Evolutionary conservation across 2,329 filamentous ascomycete genomes (phyloP).

Genomic region (Helminthosporium solani): DNA sequence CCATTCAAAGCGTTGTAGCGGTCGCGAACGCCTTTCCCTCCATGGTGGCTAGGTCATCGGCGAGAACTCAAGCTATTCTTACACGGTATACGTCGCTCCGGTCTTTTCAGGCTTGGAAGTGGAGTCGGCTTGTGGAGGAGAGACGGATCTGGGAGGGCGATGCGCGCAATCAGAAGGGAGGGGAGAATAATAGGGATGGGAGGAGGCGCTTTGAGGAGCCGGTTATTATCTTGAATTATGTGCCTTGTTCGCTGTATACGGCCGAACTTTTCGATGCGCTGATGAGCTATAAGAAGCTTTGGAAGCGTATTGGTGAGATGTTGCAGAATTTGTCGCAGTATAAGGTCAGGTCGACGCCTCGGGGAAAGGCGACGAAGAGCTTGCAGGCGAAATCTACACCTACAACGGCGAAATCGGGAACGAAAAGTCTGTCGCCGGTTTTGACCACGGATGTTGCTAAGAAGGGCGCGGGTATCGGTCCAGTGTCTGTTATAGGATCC

Average conservation of each 20-base stretch:
- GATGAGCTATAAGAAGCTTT: conserved; percentile 37
- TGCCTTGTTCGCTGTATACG: conserved; percentile 35
- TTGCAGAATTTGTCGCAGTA: conserved; percentile 22
- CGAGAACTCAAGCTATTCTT: conserved; percentile 33
- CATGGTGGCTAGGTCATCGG: conserved; percentile 33
- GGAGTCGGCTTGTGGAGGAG: conserved; percentile 20
- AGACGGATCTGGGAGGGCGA: conserved; percentile 16
- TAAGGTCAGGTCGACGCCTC: conserved; percentile 12
- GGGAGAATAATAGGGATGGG: conserved; percentile 19
- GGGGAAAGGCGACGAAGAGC: conserved; percentile 6
- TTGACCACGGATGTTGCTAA: conserved; percentile 8
- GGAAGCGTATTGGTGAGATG: conserved; percentile 33
- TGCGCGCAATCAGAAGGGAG: conserved; percentile 17
- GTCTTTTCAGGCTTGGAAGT: conserved; percentile 34
- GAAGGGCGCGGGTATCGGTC: conserved; percentile 1
- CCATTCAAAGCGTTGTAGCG: conserved; percentile 30
- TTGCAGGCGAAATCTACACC: neutral
- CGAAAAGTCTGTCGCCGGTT: conserved; percentile 12
- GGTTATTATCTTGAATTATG: conserved; percentile 34
- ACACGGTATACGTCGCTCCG: conserved; percentile 33
- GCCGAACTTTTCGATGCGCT: conserved; percentile 34
- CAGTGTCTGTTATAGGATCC: conserved; percentile 7
- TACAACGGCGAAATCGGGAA: neutral
- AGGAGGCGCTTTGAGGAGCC: conserved; percentile 24
- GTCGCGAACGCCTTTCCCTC: conserved; percentile 38